Percentiles rank a stretch among this genome's conserved stretches.
These are phyloP conservation scores for Botrytis cinerea DNA, from an alignment of 2,329 filamentous ascomycete species.

Conservation along the genomic window DNA sequence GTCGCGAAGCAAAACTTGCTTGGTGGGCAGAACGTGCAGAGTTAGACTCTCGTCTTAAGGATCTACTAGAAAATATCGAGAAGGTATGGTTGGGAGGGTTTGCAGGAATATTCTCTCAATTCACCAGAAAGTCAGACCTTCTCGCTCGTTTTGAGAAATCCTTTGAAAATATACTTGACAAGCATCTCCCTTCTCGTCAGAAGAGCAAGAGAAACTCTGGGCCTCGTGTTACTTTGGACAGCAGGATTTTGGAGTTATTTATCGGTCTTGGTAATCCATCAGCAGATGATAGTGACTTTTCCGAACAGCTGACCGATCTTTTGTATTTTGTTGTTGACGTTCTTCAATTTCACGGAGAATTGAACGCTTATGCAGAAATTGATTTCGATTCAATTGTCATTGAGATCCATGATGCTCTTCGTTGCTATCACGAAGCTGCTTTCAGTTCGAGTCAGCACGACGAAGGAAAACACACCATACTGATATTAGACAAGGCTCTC, in stretches of 20 bases:
- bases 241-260: constrained; percentile 81
- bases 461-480: constrained; percentile 69
- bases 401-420: constrained; percentile 81
- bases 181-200: constrained; percentile 80
- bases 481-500: constrained; percentile 87
- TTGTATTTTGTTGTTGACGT: constrained; percentile 97
- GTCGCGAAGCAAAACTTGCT: constrained; percentile 72
- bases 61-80: constrained; percentile 82
- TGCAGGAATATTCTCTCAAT: constrained; percentile 86
- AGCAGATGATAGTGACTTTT: constrained; percentile 69
- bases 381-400: constrained; percentile 92
- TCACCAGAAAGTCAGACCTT: constrained; percentile 60
- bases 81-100: constrained; percentile 95
- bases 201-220: constrained; percentile 57
- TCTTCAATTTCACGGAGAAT: constrained; percentile 92
- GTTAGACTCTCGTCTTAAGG: constrained; percentile 74
- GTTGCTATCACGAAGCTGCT: constrained; percentile 66
- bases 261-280: constrained; percentile 77
- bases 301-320: constrained; percentile 87
- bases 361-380: constrained; percentile 96
- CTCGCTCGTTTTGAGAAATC: constrained; percentile 74
- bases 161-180: constrained; percentile 78
- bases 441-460: constrained; percentile 42
- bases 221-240: constrained; percentile 54
- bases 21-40: constrained; percentile 90